phyloP scores from a whole-genome alignment of 768 basidiomycete species.

The Suillus occidentalis region DNA sequence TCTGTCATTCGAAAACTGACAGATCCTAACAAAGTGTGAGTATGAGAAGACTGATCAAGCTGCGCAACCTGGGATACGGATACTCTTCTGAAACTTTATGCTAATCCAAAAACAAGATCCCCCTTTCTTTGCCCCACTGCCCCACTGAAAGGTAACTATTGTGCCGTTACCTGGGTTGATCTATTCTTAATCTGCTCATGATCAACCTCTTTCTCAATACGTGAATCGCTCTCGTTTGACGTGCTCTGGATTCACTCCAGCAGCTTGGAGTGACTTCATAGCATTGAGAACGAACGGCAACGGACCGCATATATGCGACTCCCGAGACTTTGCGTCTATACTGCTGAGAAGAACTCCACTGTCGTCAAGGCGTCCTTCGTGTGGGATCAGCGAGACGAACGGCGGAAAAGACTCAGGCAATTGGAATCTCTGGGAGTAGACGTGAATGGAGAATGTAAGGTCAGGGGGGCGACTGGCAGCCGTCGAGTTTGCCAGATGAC shows the following conservation, averaged over 20 bases:
- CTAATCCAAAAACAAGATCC: not conserved
- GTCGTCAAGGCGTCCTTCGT: constrained; percentile 21
- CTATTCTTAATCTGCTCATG: not conserved
- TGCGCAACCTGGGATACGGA: not conserved
- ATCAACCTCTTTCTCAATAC: constrained; percentile 12
- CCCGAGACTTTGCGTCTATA: constrained; percentile 17
- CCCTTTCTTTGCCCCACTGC: not conserved
- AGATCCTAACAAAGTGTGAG: not conserved
- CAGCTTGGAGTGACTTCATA: constrained; percentile 21
- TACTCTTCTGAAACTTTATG: not conserved
- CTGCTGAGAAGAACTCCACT: constrained; percentile 18
- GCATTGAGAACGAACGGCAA: constrained; percentile 24
- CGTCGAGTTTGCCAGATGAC: not conserved
- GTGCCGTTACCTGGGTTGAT: not conserved
- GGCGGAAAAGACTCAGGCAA: constrained; percentile 10
- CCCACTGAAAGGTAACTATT: not conserved
- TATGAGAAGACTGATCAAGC: too few relatives aligned
- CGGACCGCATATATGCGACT: constrained; percentile 25
- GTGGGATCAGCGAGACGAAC: constrained; percentile 14
- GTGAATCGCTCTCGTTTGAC: constrained; percentile 27
- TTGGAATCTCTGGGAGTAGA: constrained; percentile 14
- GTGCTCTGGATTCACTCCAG: constrained; percentile 24
- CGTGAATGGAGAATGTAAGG: constrained; percentile 17
- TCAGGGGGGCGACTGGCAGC: constrained; percentile 3
- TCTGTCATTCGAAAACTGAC: too few relatives aligned